Base-by-base conservation (phyloP, 1,139 yeast species). In the Candida glucosophila region DNA sequence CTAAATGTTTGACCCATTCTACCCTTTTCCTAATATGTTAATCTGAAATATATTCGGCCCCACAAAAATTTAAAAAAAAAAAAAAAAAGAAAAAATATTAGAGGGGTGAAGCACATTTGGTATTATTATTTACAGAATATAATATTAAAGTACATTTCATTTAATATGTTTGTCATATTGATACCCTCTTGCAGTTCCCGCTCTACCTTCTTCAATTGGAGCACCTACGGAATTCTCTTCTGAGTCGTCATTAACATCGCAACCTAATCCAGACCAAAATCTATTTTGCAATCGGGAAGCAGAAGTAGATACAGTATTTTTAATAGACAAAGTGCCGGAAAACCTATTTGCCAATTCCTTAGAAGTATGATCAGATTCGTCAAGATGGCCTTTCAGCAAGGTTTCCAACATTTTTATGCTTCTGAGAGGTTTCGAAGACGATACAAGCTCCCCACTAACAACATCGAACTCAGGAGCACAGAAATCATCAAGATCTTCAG, bases 141-240 rank as follows among this genome's bases (percentile, higher is more conserved):
- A n/a, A n/a, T n/a, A n/a, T n/a, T n/a, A n/a, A n/a, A n/a, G n/a
- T n/a, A n/a, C n/a, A n/a, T n/a, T n/a, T n/a, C n/a, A n/a, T n/a
- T n/a, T n/a, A n/a, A 16, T 8, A n/a, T 23, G 23, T 14, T 19
- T 23, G 32, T 58, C 65, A 28, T 40, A 55, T 27, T 55, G 61
- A 42, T 90, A 90, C 4, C 92, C 94, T 39, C 97, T 64, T 2
- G 98, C 98, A 30, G 88, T 72, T 19, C 98, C 98, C 2, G 70
- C 65, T 24, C 78, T 63, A 2, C 98, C 98, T 37, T 78, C 76
- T 45, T 85, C 94, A 1, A 83, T 68, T 1, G 63, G 48, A 0
- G 96, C 86, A 15, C 90, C 93, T n/a, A 42, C 48, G 4, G 52
- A 53, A 25, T 45, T 47, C n/a, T n/a, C n/a, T n/a, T n/a, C n/a